These are phyloP conservation scores for Physaria fendleri DNA, from an alignment of 345 rosid species.

Conservation along the genomic window DNA sequence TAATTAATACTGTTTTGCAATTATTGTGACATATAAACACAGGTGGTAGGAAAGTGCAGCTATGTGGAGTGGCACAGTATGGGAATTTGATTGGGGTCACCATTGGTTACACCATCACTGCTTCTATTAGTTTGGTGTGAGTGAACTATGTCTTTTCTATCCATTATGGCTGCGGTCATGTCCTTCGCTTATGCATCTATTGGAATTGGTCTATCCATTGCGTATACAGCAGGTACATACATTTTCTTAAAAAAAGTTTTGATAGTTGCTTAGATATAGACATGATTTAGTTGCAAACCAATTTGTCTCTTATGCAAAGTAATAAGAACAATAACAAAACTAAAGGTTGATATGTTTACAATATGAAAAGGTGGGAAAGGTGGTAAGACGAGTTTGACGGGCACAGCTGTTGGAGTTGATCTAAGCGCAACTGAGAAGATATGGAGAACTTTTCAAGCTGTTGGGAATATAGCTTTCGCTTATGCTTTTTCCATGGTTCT, in stretches of 20 bases:
- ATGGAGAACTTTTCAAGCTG: slow-evolving; percentile 74
- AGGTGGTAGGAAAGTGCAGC: slow-evolving; percentile 61
- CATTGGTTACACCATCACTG: slow-evolving; percentile 85
- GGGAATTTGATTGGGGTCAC: slow-evolving; percentile 61
- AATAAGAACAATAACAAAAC: not conserved
- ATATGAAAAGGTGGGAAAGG: slow-evolving; percentile 26
- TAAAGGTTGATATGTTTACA: slow-evolving; percentile 4
- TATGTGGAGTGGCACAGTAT: slow-evolving; percentile 85
- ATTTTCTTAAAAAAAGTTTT: not conserved
- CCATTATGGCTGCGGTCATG: slow-evolving; percentile 80
- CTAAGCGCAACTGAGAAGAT: slow-evolving; percentile 67
- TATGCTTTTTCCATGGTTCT: slow-evolving; percentile 77
- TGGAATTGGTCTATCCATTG: slow-evolving; percentile 77
- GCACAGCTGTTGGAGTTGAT: slow-evolving; percentile 54
- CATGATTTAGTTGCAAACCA: not conserved
- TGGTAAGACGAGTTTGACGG: slow-evolving; percentile 46
- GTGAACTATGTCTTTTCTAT: slow-evolving; percentile 67
- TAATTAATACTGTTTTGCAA: slow-evolving; percentile 1
- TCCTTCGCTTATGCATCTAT: slow-evolving; percentile 72
- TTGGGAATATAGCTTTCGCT: slow-evolving; percentile 86
- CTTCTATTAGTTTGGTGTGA: slow-evolving; percentile 97
- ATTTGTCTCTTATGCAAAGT: not conserved
- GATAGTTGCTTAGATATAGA: not conserved
- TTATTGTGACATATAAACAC: slow-evolving; percentile 14
- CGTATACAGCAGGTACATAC: slow-evolving; percentile 32